A percentile compares a stretch with the other conserved stretches of the same genome.
Evolutionary conservation across 2,329 filamentous ascomycete genomes (phyloP).

Genomic region (Calonectria multiphialidica): DNA sequence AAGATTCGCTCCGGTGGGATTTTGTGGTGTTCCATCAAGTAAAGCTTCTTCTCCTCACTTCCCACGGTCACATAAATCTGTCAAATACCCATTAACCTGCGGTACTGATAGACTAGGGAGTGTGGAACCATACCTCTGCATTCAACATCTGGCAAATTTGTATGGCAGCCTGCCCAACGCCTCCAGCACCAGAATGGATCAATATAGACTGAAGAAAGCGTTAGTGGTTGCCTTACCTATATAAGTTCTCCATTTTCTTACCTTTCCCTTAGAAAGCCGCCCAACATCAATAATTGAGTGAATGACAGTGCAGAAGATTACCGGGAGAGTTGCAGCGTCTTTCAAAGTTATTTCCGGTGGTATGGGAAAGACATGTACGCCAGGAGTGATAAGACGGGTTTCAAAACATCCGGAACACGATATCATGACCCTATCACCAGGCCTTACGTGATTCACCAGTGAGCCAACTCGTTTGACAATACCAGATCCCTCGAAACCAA

Average conservation of each 20-base stretch:
- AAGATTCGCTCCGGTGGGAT: neutral
- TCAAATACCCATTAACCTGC: too few species aligned
- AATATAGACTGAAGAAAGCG: neutral
- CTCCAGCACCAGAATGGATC: constrained; percentile 8
- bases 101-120: too few species aligned
- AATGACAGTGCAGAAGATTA: constrained; percentile 49
- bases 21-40: neutral
- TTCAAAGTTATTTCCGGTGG: constrained; percentile 51
- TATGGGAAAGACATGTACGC: constrained; percentile 32
- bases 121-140: neutral
- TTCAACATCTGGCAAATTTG: neutral
- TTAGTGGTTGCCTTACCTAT: too few species aligned
- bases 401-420: constrained; percentile 34
- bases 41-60: neutral
- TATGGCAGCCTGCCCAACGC: neutral
- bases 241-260: too few species aligned
- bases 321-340: constrained; percentile 48
- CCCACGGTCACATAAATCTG: neutral
- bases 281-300: constrained; percentile 21
- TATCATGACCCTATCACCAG: constrained; percentile 49
- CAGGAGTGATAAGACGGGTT: constrained; percentile 43
- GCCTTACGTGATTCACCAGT: constrained; percentile 33
- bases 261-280: constrained; percentile 17
- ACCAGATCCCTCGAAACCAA: neutral
- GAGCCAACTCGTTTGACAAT: neutral